Evolutionary conservation across 2,329 filamentous ascomycete species (phyloP).

Genomic region (Fonsecaea pedrosoi): DNA sequence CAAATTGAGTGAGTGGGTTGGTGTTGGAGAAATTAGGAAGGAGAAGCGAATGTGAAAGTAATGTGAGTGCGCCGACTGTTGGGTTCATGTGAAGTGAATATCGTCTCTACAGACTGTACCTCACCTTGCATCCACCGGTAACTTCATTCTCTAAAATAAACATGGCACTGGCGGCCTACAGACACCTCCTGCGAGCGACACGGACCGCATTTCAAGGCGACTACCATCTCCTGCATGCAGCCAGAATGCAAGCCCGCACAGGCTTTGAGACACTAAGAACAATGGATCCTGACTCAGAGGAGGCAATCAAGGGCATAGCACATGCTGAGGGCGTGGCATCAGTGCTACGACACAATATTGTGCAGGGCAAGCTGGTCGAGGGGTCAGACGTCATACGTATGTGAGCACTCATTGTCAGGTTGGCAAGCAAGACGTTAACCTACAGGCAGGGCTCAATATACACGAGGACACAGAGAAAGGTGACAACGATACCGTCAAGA

Average conservation of each 20-base stretch:
- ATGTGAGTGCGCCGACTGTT: neutral
- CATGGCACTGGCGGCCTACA: constrained; percentile 77
- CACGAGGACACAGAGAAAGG: constrained; percentile 90
- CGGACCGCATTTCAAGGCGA: constrained; percentile 86
- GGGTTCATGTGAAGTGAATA: neutral
- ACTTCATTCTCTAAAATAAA: neutral
- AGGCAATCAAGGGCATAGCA: constrained; percentile 69
- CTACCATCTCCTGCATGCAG: constrained; percentile 68
- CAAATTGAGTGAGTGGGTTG: neutral
- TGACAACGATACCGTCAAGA: constrained; percentile 88
- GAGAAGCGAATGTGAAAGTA: neutral
- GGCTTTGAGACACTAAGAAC: constrained; percentile 73
- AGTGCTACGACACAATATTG: constrained; percentile 81
- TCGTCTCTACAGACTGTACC: too few relatives aligned
- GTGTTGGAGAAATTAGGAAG: neutral
- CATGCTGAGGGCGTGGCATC: constrained; percentile 83
- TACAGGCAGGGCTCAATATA: constrained; percentile 74
- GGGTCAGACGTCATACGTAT: constrained; percentile 41
- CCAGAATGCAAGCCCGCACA: constrained; percentile 73
- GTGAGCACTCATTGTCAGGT: constrained; percentile 6
- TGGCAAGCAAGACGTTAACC: constrained; percentile 3
- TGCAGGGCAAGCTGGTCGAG: constrained; percentile 73
- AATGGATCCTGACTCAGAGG: constrained; percentile 64
- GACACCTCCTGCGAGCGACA: constrained; percentile 79
- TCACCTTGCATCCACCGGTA: neutral